phyloP scores from a whole-genome alignment of 306 rosid species.

The Corylus avellana region DNA sequence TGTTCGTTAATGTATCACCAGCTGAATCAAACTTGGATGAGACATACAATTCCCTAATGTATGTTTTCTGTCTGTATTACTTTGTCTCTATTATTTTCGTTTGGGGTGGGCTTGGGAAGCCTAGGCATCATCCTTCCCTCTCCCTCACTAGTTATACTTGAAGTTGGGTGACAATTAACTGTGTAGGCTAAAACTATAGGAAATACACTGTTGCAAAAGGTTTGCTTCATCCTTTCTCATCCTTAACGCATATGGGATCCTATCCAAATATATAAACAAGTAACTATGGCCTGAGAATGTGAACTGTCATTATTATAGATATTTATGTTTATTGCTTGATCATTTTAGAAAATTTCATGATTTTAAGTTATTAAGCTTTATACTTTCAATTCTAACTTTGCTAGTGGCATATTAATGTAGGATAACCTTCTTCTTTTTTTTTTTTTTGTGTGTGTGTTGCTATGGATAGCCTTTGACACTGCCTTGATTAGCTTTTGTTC shows the following conservation, averaged over 20 bases:
- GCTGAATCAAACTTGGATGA: conserved; percentile 86
- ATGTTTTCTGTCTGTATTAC: conserved; percentile 30
- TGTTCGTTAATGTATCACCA: conserved; percentile 95
- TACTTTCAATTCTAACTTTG: background rate
- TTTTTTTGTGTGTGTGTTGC: background rate
- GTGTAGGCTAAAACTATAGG: background rate
- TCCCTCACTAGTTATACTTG: background rate
- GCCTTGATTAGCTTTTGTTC: background rate
- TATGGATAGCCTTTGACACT: background rate
- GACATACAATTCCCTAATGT: conserved; percentile 86
- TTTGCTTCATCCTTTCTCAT: background rate
- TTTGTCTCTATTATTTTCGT: background rate
- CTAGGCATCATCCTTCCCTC: background rate
- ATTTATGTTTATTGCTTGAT: background rate
- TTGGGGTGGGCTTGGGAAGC: background rate
- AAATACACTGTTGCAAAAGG: background rate
- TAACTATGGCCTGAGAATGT: background rate
- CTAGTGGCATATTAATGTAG: background rate
- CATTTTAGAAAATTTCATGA: no score
- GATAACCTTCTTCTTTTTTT: background rate
- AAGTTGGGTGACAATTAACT: background rate
- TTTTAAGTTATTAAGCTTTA: background rate
- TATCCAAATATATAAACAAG: background rate
- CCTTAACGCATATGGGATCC: background rate
- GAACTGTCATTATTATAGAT: background rate